These are phyloP conservation scores for Atkinsonella texensis DNA, from an alignment of 2,329 filamentous ascomycete genomes.

Conservation along the genomic window DNA sequence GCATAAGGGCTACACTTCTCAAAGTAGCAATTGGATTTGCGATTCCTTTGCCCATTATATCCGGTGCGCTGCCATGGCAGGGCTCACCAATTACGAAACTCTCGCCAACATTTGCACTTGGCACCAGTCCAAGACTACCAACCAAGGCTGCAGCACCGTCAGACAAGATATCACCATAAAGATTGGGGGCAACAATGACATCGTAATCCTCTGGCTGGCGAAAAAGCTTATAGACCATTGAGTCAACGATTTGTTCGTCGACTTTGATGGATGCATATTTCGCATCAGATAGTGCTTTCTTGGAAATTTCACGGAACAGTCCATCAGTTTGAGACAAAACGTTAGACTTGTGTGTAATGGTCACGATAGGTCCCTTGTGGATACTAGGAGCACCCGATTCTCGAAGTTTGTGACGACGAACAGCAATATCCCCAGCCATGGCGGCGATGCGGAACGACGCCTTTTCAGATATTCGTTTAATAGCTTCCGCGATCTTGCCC, in stretches of 20 bases:
- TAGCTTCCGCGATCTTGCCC: constrained; percentile 85
- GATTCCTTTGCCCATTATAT: constrained; percentile 86
- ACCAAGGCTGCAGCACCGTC: constrained; percentile 92
- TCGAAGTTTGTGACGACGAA: constrained; percentile 73
- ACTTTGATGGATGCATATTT: constrained; percentile 55
- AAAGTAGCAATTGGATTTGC: constrained; percentile 96
- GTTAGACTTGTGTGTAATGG: constrained; percentile 97
- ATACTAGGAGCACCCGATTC: constrained; percentile 44
- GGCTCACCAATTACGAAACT: constrained; percentile 94
- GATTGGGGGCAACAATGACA: constrained; percentile 92
- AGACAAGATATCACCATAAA: constrained; percentile 94
- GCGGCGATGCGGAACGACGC: constrained; percentile 77
- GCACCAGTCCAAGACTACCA: constrained; percentile 82
- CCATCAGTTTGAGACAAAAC: constrained; percentile 94
- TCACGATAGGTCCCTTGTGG: constrained; percentile 64
- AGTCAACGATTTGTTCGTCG: constrained; percentile 98
- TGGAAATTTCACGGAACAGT: constrained; percentile 74
- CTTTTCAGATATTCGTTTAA: constrained; percentile 88
- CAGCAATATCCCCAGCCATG: constrained; percentile 90
- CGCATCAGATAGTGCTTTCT: constrained; percentile 54
- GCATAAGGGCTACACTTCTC: constrained; percentile 82
- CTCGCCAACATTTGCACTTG: constrained; percentile 89
- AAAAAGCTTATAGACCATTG: constrained; percentile 99
- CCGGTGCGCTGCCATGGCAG: constrained; percentile 90
- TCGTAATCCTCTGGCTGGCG: constrained; percentile 91